phyloP scores from a whole-genome alignment of 306 rosid species.

The Corylus avellana region DNA sequence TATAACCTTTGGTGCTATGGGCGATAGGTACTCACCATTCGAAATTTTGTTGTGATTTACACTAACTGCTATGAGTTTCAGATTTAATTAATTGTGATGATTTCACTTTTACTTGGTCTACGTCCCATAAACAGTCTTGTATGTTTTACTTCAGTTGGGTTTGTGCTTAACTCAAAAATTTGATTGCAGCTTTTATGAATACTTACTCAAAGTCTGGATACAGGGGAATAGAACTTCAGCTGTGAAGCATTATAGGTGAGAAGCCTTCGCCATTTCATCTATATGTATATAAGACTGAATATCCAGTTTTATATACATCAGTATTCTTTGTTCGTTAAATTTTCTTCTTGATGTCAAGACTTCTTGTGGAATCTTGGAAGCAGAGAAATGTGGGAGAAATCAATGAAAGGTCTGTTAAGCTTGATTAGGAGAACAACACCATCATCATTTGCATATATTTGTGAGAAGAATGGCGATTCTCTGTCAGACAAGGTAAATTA shows the following conservation, averaged over 20 bases:
- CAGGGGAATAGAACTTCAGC: constrained; percentile 82
- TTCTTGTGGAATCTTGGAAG: constrained; percentile 38
- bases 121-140: constrained; percentile 2
- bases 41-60: constrained; percentile 11
- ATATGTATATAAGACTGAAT: neutral
- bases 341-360: constrained; percentile 12
- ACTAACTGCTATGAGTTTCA: neutral
- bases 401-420: constrained; percentile 83
- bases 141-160: constrained; percentile 21
- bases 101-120: constrained; percentile 18
- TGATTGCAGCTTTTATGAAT: constrained; percentile 91
- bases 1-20: constrained; percentile 97
- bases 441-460: constrained; percentile 86
- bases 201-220: constrained; percentile 97
- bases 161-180: constrained; percentile 33
- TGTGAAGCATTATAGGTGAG: constrained; percentile 85
- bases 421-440: constrained; percentile 83
- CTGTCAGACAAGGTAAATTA: constrained; percentile 72
- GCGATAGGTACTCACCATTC: constrained; percentile 71
- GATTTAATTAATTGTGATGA: neutral
- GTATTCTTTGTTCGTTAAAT: neutral
- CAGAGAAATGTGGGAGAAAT: constrained; percentile 99
- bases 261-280: constrained; percentile 25
- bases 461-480: constrained; percentile 90
- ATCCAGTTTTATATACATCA: neutral